phyloP scores from a whole-genome alignment of 2,329 filamentous ascomycete genomes.

The Trichoderma aggressivum region DNA sequence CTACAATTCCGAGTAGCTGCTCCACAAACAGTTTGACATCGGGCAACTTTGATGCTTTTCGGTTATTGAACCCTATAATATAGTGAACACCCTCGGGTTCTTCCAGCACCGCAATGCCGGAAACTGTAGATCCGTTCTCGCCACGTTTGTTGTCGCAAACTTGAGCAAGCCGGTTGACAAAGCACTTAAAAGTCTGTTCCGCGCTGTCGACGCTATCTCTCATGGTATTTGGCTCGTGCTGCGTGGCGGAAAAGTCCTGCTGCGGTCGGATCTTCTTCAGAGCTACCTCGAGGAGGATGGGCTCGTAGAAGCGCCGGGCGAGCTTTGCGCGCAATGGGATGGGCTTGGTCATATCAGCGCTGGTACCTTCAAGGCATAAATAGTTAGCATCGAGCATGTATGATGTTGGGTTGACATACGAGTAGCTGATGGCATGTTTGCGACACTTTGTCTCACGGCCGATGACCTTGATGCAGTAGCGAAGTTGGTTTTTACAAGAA shows the following conservation, averaged over 20 bases:
- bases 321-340: constrained; percentile 21
- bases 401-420: neutral
- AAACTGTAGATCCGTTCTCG: constrained; percentile 28
- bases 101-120: constrained; percentile 31
- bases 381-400: neutral
- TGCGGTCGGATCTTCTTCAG: constrained; percentile 22
- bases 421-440: neutral
- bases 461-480: neutral
- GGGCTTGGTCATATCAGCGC: neutral
- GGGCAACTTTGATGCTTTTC: neutral
- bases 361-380: neutral
- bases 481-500: no score
- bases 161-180: constrained; percentile 32
- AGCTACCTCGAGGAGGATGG: constrained; percentile 27
- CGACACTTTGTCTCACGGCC: neutral
- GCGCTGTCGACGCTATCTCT: constrained; percentile 17
- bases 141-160: constrained; percentile 31
- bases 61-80: constrained; percentile 31
- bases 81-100: constrained; percentile 29
- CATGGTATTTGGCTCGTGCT: neutral
- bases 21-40: constrained; percentile 15
- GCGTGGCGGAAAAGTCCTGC: neutral
- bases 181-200: constrained; percentile 27
- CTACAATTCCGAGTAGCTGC: constrained; percentile 19
- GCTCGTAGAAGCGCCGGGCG: constrained; percentile 30